These are phyloP conservation scores for Luvunga scandens DNA, from an alignment of 345 rosid species.

Conservation along the genomic window DNA sequence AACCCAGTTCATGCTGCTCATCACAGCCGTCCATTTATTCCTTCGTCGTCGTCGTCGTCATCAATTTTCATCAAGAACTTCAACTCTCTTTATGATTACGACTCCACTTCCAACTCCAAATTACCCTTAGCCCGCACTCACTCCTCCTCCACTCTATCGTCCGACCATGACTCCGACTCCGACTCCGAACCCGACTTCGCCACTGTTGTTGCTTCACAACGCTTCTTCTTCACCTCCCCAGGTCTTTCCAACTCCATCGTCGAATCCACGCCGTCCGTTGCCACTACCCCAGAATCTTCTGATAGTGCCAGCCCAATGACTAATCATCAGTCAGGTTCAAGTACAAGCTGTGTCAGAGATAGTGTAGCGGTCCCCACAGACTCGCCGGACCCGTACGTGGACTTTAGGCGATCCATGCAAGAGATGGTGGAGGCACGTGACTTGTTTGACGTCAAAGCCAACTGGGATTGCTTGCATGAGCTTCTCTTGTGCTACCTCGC, in stretches of 20 bases:
- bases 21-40: conserved; percentile 1
- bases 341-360: conserved; percentile 18
- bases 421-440: conserved; percentile 89
- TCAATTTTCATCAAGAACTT: conserved; percentile 33
- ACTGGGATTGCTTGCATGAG: conserved; percentile 79
- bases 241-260: conserved; percentile 88
- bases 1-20: neutral
- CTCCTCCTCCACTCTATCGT: neutral
- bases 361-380: conserved; percentile 59
- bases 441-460: conserved; percentile 47
- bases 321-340: too few species aligned
- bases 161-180: conserved; percentile 20
- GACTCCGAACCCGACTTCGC: conserved; percentile 59
- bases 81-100: conserved; percentile 43
- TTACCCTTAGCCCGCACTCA: neutral
- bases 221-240: conserved; percentile 91
- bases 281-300: conserved; percentile 20
- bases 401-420: conserved; percentile 88
- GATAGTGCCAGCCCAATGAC: neutral
- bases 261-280: conserved; percentile 44
- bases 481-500: conserved; percentile 68
- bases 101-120: conserved; percentile 17
- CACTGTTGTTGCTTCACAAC: conserved; percentile 65
- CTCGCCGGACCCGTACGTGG: conserved; percentile 84
- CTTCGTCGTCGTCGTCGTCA: conserved; percentile 9